Conservation (phyloP, 257 asterid species). For the Prunella vulgaris region DNA sequence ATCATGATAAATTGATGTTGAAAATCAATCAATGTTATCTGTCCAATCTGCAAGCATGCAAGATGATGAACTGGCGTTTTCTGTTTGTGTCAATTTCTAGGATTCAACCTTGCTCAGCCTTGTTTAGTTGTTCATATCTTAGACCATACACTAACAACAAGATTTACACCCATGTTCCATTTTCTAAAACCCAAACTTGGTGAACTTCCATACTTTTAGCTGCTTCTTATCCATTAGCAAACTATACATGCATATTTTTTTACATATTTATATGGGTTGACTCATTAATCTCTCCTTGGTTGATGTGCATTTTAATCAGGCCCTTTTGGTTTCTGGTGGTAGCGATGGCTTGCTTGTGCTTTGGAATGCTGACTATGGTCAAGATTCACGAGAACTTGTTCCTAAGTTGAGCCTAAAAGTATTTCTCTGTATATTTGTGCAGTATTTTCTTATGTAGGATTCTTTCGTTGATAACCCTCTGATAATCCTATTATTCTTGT, state of each 20-base stretch:
- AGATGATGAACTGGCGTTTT: neutral
- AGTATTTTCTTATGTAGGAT: conserved; percentile 5
- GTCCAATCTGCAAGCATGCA: neutral
- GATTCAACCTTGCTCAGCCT: neutral
- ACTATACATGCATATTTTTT: neutral
- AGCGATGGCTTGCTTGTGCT: conserved; percentile 92
- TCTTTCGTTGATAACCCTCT: conserved; percentile 25
- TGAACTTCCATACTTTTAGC: neutral
- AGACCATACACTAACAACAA: conserved; percentile 5
- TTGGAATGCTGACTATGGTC: conserved; percentile 96
- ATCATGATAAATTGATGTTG: neutral
- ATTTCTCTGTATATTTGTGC: conserved; percentile 16
- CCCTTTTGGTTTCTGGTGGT: conserved; percentile 97
- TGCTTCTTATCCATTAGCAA: neutral
- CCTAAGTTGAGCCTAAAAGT: conserved; percentile 95
- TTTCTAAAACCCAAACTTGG: neutral
- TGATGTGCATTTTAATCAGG: conserved; percentile 46
- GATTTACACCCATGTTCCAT: neutral
- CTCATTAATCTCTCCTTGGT: conserved; percentile 18
- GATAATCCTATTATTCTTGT: conserved; percentile 23
- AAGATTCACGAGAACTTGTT: conserved; percentile 94
- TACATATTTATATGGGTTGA: neutral
- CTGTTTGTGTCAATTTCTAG: conserved; percentile 2
- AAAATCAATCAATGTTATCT: neutral
- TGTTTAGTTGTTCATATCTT: neutral